phyloP scores from a whole-genome alignment of 1,284 basidiomycete species.

The Ustilago loliicola region DNA sequence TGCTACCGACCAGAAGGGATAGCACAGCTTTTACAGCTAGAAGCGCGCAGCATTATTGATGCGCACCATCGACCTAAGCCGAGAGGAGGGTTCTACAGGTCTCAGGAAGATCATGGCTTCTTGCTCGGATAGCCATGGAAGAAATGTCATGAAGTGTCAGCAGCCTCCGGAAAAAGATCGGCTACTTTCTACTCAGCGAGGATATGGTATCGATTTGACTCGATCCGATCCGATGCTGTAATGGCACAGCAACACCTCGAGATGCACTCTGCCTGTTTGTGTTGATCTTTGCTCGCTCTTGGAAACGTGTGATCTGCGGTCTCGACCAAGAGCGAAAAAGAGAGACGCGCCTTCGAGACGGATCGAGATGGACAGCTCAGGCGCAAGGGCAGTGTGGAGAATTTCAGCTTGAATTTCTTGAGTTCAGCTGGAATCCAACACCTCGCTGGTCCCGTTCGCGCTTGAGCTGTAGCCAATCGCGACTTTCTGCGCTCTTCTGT shows the following conservation, averaged over 20 bases:
- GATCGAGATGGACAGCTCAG: slow-evolving; percentile 14
- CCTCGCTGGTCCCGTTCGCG: neutral
- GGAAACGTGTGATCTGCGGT: slow-evolving; percentile 19
- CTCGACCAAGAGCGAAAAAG: slow-evolving; percentile 11
- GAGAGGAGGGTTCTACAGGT: too few species aligned
- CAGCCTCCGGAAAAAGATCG: neutral
- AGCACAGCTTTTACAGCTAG: too few species aligned
- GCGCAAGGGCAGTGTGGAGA: slow-evolving; percentile 8
- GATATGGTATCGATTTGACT: slow-evolving; percentile 4
- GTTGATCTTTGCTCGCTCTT: slow-evolving; percentile 12
- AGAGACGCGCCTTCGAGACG: slow-evolving; percentile 26
- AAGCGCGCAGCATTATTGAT: too few species aligned
- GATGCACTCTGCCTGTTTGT: slow-evolving; percentile 2
- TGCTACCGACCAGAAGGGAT: too few species aligned
- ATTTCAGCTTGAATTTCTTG: neutral
- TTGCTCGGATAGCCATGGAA: too few species aligned
- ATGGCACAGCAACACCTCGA: slow-evolving; percentile 22
- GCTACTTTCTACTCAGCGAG: neutral
- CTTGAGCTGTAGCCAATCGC: neutral
- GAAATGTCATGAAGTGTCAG: neutral
- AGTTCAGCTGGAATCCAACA: slow-evolving; percentile 16
- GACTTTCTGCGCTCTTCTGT: too few species aligned
- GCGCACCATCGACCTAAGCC: too few species aligned
- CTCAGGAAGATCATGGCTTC: too few species aligned
- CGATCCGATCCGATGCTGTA: slow-evolving; percentile 19